phyloP scores from a whole-genome alignment of 805 yeast genomes.

The Kuraishia ogatae region DNA sequence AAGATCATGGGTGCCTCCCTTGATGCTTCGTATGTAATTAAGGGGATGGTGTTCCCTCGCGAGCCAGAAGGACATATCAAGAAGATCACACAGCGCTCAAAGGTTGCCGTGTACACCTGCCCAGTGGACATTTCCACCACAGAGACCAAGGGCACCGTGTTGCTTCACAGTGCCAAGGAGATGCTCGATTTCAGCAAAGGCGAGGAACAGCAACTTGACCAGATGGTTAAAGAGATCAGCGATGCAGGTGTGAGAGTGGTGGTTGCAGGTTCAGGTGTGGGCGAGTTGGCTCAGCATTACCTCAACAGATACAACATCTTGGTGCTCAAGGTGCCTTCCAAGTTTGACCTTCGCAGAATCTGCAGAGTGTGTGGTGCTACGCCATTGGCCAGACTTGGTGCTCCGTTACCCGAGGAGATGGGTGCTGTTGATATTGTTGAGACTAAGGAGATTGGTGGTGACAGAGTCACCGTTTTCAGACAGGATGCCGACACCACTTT shows the following conservation, averaged over 20 bases:
- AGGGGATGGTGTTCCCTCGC: slow-evolving; percentile 97
- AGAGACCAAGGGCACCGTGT: slow-evolving; percentile 97
- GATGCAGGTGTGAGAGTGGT: slow-evolving; percentile 84
- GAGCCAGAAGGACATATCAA: slow-evolving; percentile 93
- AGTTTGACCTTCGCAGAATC: slow-evolving; percentile 88
- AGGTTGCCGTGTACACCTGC: slow-evolving; percentile 88
- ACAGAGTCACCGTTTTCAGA: slow-evolving; percentile 88
- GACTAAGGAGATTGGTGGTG: slow-evolving; percentile 94
- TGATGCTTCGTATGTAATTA: slow-evolving; percentile 65
- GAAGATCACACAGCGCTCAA: slow-evolving; percentile 50
- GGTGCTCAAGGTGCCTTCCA: slow-evolving; percentile 84
- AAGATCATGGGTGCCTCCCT: slow-evolving; percentile 92
- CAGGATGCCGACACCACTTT: slow-evolving; percentile 57
- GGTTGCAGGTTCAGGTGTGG: slow-evolving; percentile 90
- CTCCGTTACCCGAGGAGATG: slow-evolving; percentile 91
- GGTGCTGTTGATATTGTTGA: slow-evolving; percentile 84
- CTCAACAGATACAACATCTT: slow-evolving; percentile 79
- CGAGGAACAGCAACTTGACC: slow-evolving; percentile 90
- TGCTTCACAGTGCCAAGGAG: slow-evolving; percentile 92
- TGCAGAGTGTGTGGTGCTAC: slow-evolving; percentile 97
- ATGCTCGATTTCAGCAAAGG: slow-evolving; percentile 95
- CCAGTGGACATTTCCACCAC: slow-evolving; percentile 93
- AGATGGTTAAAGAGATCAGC: slow-evolving; percentile 69
- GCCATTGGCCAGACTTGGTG: slow-evolving; percentile 88
- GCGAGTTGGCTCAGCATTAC: slow-evolving; percentile 90